Evolutionary conservation across 352 stramenopile genomes (phyloP), one percentile per base, ranked within the genome.

Genomic region (Pythium biforme): DNA sequence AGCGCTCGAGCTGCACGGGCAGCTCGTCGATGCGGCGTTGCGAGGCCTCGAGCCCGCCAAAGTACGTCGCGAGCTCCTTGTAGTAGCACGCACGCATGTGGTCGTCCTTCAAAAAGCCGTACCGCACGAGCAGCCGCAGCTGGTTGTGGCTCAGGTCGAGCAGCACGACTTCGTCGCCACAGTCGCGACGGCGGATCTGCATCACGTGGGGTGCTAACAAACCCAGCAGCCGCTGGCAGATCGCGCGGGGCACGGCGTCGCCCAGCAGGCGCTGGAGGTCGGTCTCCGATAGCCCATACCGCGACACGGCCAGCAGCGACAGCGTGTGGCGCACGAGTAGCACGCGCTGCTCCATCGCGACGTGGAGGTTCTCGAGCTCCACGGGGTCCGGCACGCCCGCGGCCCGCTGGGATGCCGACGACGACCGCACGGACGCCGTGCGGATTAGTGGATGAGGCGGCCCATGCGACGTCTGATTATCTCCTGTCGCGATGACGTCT

Each of bases 71-170:
- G 22, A 94, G 72, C 31, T 89, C 79, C 22, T 80, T 78, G 68
- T 88, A 92, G 63, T 94, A 94, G 49, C 79, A 84, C 37, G 46
- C 57, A 11, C 80, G 82, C 53, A 94, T 43, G 19, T 85, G 69
- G 25, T 90, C 77, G 47, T 94, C 83, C 23, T 59, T 61, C 7
- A 94, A 55, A 48, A 89, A 94, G 10, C 82, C 83, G 57, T 89
- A 94, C 2, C 86, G 75, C 17, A 82, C 73, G 41, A 94, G 63
- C 10, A 91, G 67, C 12, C 83, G 69, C 6, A 94, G 59, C 29
- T 89, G 80, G 62, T 93, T 93, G 60, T 94, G 83, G 49, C 79
- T 93, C 8, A 94, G 52, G 43, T 91, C 84, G 41, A 88, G 84
- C 5, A 92, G 57, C 34, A 90, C 71, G 29, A 90, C 59, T n/a